These are phyloP conservation scores for Turritis glabra DNA, from an alignment of 345 rosid species.

Conservation along the genomic window DNA sequence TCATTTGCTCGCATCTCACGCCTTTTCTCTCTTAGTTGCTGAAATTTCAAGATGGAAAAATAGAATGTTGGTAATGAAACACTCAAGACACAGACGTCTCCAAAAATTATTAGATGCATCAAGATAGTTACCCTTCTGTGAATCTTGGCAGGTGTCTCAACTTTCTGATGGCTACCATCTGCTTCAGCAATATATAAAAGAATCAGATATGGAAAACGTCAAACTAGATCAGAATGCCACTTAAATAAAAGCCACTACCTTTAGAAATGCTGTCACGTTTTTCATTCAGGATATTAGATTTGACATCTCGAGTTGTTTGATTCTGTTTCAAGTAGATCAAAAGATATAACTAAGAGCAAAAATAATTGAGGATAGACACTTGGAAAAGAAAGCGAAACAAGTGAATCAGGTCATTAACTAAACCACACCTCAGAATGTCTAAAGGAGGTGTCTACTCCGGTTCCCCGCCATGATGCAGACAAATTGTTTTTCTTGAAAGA, in stretches of 20 bases:
- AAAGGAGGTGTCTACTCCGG: constrained; percentile 40
- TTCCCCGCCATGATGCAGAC: constrained; percentile 76
- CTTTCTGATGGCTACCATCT: constrained; percentile 54
- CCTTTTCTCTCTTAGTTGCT: constrained; percentile 88
- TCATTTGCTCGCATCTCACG: constrained; percentile 80
- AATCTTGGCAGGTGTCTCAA: constrained; percentile 66
- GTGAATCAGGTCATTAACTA: neutral
- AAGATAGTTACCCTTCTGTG: constrained; percentile 67
- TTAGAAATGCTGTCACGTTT: constrained; percentile 43
- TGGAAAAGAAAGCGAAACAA: neutral
- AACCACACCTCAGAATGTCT: constrained; percentile 55
- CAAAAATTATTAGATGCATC: neutral
- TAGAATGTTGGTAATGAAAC: neutral
- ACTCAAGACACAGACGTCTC: neutral
- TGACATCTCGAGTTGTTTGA: constrained; percentile 37
- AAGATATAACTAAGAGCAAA: constrained; percentile 37
- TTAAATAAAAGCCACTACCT: constrained; percentile 35
- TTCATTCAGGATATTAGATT: constrained; percentile 44
- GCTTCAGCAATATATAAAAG: constrained; percentile 27
- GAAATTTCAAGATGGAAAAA: constrained; percentile 28
- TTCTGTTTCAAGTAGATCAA: constrained; percentile 41
- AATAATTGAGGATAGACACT: neutral
- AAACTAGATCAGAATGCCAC: constrained; percentile 11
- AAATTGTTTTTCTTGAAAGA: constrained; percentile 69
- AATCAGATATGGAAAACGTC: constrained; percentile 25